Percentiles rank a stretch among this genome's conserved stretches.
Conservation (phyloP, 352 stramenopile species). For the Pythium apleroticum region DNA sequence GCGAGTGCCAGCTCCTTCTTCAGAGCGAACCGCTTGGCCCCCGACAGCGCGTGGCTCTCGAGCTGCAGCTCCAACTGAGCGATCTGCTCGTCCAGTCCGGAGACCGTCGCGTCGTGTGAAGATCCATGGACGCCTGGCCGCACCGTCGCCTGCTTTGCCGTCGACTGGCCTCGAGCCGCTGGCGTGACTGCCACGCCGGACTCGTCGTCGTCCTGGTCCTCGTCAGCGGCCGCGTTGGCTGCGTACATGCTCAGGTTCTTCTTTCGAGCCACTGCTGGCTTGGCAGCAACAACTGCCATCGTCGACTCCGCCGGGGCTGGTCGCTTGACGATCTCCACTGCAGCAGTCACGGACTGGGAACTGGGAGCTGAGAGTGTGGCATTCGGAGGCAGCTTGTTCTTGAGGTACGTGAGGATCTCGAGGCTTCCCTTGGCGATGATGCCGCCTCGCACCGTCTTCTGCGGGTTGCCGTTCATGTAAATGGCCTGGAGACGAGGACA, state of each 20-base stretch:
- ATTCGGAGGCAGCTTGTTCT: slow-evolving; percentile 70
- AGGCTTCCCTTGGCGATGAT: slow-evolving; percentile 77
- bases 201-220: slow-evolving; percentile 6
- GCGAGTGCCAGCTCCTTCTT: slow-evolving; percentile 81
- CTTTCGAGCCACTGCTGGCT: not conserved
- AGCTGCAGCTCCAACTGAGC: slow-evolving; percentile 56
- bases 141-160: not conserved
- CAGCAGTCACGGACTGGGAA: not conserved
- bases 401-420: slow-evolving; percentile 73
- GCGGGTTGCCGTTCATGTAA: slow-evolving; percentile 85
- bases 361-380: slow-evolving; percentile 24
- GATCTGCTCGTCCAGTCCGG: slow-evolving; percentile 37
- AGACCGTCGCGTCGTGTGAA: slow-evolving; percentile 1
- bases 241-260: slow-evolving; percentile 33
- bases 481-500: slow-evolving; percentile 64
- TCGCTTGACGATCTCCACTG: not conserved
- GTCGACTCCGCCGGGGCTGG: not conserved
- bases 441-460: slow-evolving; percentile 70
- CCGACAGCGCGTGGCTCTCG: slow-evolving; percentile 61
- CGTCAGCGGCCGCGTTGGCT: slow-evolving; percentile 9
- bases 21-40: slow-evolving; percentile 71
- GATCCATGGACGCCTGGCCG: not conserved
- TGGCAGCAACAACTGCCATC: not conserved
- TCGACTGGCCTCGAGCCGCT: not conserved
- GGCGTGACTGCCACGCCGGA: slow-evolving; percentile 1